Base-by-base conservation (phyloP, 2,329 filamentous ascomycete species). In the Stagonosporopsis tanaceti region DNA sequence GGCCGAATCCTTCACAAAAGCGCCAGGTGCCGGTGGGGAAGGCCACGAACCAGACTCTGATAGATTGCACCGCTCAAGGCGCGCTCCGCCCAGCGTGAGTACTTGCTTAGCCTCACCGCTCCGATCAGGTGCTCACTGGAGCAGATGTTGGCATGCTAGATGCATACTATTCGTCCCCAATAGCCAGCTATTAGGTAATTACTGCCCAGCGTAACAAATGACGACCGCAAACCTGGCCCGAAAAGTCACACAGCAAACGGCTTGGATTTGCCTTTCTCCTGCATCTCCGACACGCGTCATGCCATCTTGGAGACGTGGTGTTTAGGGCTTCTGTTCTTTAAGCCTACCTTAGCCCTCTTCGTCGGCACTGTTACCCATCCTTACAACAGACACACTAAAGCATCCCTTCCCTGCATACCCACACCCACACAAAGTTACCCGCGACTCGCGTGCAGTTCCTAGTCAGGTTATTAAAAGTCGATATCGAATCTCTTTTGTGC, bases 151-250 rank as follows among this genome's bases (percentile, higher is more conserved):
- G 62, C 64, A 60, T 70, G 64, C 67, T 67, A 69, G 66, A 63
- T 61, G 67, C 65, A 65, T 68, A 59, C 70, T 64, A 74, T 74
- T 74, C 68, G 71, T 68, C 59, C 63, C 59, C 50, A 50, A 48
- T 35, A 41, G 45, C 57, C 69, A 59, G 63, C 70, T 69, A 76
- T 76, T 76, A 76, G 64, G 68, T 76, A 76, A 76, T 69, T 68
- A 50, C 63, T 61, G 62, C 61, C 65, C 68, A 65, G 62, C 59
- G 63, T 63, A 62, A 61, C 66, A 48, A 52, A 67, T 67, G 67
- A 70, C 62, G 63, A 64, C 47, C 32, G 55, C 61, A 60, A 67
- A 63, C 55, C 59, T 55, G 62, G 60, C 62, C 63, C 44, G 57
- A 52, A 63, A 60, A 50, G 62, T 73, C 65, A 64, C 66, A 72